A percentile compares a stretch with the other conserved stretches of the same genome.
phyloP scores from a whole-genome alignment of 257 asterid species.

The Anisodus acutangulus region DNA sequence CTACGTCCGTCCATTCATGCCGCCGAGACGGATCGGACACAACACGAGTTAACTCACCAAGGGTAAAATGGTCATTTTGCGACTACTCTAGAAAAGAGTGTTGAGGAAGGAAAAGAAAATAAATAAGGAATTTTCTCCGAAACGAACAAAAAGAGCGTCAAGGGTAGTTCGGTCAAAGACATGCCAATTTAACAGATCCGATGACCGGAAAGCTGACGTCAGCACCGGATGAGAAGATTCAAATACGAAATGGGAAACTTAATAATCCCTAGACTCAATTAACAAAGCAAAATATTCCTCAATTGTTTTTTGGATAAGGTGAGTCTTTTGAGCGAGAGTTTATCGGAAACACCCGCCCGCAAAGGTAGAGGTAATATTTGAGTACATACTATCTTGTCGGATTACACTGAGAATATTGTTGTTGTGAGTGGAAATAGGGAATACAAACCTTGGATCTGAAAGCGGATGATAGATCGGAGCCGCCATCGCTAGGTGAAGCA shows the following conservation, averaged over 20 bases:
- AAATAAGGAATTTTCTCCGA: not conserved
- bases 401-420: no score
- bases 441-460: slow-evolving; percentile 48
- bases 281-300: no score
- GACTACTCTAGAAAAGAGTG: not conserved
- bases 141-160: not conserved
- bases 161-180: not conserved
- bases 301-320: no score
- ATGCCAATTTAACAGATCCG: not conserved
- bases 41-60: not conserved
- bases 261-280: not conserved
- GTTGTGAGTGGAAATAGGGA: not conserved
- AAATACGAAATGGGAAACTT: not conserved
- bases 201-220: not conserved
- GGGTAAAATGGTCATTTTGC: not conserved
- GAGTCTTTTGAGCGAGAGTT: no score
- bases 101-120: not conserved
- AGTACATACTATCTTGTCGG: no score
- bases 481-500: slow-evolving; percentile 42
- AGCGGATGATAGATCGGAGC: slow-evolving; percentile 36
- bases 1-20: no score
- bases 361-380: no score
- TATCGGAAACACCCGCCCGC: no score
- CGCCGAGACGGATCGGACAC: no score
- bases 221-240: not conserved